Percentiles rank a stretch among this genome's conserved stretches.
These are phyloP conservation scores for Mentha longifolia DNA, from an alignment of 257 asterid species.

Conservation along the genomic window DNA sequence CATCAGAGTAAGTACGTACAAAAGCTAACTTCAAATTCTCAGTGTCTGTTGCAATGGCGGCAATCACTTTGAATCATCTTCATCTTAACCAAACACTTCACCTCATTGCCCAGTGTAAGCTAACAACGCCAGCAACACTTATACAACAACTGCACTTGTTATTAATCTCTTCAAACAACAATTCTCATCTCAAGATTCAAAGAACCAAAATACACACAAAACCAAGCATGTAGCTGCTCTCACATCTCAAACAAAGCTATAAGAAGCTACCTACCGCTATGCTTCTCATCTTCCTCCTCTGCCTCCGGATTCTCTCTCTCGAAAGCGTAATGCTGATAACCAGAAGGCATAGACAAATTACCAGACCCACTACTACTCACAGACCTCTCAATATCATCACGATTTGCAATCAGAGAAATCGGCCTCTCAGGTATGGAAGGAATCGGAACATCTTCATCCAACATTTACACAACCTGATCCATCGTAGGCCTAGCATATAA, in stretches of 20 bases:
- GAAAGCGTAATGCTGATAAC: conserved; percentile 56
- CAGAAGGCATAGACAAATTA: conserved; percentile 59
- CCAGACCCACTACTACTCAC: conserved; percentile 74
- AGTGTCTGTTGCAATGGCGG: no score
- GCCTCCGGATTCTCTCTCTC: conserved; percentile 34
- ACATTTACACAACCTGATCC: conserved; percentile 88
- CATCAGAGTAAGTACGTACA: no score
- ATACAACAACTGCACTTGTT: no score
- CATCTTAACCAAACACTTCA: no score
- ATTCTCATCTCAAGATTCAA: not conserved
- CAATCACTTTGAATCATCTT: no score
- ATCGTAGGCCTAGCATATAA: conserved; percentile 85
- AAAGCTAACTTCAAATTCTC: no score
- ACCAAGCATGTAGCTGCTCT: no score
- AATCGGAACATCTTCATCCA: conserved; percentile 68
- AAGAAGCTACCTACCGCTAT: conserved; percentile 24
- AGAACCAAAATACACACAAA: not conserved
- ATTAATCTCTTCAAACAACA: not conserved
- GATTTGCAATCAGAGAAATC: conserved; percentile 67
- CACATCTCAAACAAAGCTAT: no score
- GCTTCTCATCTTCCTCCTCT: conserved; percentile 36
- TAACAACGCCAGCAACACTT: no score
- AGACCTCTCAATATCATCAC: conserved; percentile 73
- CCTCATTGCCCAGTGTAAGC: no score
- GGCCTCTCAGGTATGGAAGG: conserved; percentile 86